These are phyloP conservation scores for Melampsora americana DNA, from an alignment of 1,284 basidiomycete genomes.

Conservation along the genomic window DNA sequence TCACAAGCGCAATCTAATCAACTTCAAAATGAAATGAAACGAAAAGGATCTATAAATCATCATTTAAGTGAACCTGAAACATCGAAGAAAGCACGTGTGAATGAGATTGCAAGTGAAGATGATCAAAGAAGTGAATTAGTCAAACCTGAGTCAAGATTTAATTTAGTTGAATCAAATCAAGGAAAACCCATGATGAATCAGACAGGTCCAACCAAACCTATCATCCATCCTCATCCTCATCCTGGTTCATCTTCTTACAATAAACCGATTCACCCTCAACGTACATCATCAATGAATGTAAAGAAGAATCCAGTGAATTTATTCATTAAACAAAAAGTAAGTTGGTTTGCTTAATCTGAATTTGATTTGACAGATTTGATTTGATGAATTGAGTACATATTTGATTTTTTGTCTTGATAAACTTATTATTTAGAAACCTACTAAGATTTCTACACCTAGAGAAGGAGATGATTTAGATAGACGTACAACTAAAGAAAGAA, in stretches of 20 bases:
- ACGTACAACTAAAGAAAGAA: not conserved
- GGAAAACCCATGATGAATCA: not conserved
- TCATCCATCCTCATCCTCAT: not conserved
- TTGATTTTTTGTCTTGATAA: not conserved
- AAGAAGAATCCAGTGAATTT: not conserved
- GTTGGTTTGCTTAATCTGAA: not conserved
- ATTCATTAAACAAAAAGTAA: constrained; percentile 6
- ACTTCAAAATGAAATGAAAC: not conserved
- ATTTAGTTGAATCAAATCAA: not conserved
- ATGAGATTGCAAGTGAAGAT: not conserved
- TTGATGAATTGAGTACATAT: too few species aligned
- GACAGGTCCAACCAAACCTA: not conserved
- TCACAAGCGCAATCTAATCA: not conserved
- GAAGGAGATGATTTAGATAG: not conserved
- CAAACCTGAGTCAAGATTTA: not conserved
- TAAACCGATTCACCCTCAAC: not conserved
- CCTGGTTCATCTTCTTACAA: not conserved
- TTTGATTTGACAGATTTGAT: not conserved
- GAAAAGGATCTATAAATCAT: not conserved
- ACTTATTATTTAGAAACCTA: not conserved
- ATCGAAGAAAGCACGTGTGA: not conserved
- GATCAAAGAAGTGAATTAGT: not conserved
- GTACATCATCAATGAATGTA: not conserved
- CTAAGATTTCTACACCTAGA: not conserved
- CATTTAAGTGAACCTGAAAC: not conserved